These are phyloP conservation scores for Dichotomocladium elegans DNA, from an alignment of 371 early-diverging fungal species.

Conservation along the genomic window DNA sequence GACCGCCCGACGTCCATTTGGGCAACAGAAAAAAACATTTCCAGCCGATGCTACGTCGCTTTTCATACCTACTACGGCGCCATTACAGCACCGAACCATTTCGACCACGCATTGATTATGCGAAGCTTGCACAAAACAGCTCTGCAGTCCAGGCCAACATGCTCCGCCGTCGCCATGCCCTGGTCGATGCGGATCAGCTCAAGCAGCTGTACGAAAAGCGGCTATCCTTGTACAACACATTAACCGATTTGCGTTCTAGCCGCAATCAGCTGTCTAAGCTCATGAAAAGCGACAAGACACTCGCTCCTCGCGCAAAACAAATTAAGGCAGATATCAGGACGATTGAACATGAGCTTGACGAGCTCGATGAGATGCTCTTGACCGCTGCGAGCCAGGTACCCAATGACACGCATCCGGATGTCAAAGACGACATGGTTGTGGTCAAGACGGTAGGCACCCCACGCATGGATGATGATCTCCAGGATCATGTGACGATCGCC, in stretches of 20 bases:
- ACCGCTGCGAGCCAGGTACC: conserved; percentile 64
- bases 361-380: conserved; percentile 39
- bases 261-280: conserved; percentile 48
- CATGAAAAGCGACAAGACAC: conserved; percentile 5
- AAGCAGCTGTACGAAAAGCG: conserved; percentile 50
- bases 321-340: conserved; percentile 26
- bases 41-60: too few relatives aligned
- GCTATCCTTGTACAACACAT: conserved; percentile 22
- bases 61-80: neutral
- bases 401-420: conserved; percentile 64
- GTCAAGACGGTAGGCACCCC: conserved; percentile 45
- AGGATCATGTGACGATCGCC: conserved; percentile 71
- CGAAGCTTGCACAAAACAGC: conserved; percentile 49
- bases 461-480: conserved; percentile 23
- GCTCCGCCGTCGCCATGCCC: conserved; percentile 45
- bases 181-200: conserved; percentile 38
- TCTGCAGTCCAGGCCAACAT: conserved; percentile 51
- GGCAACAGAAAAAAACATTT: too few relatives aligned
- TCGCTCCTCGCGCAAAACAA: conserved; percentile 8
- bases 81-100: neutral
- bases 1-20: too few relatives aligned
- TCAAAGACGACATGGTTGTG: conserved; percentile 53
- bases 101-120: conserved; percentile 60
- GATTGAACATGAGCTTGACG: conserved; percentile 28
- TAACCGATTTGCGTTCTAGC: conserved; percentile 36